Base-by-base conservation (phyloP, 768 basidiomycete genomes). In the Russula earlei region DNA sequence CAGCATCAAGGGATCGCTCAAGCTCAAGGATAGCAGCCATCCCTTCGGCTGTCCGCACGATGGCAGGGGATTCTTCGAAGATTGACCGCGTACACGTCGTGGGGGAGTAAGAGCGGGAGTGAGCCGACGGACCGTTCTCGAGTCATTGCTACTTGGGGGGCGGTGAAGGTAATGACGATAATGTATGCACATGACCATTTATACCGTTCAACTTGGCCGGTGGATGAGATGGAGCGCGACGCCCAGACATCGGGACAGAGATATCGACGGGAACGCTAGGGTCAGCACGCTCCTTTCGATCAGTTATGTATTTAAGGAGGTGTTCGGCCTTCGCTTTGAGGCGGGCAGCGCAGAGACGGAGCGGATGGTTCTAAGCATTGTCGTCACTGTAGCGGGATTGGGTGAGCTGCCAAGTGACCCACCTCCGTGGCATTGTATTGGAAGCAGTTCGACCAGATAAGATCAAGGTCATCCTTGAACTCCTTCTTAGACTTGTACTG, bases 401-500 rank as follows among this genome's bases (percentile, higher is more conserved):
- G 24, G 42, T 33, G 24, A 24, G 34, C 19, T 2, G 17, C 49
- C 31, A 25, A 37, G 43, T n/a, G 15, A 77, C 86, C 58, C 63
- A 91, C 94, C 74, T 92, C 87, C 11, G 84, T 79, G 17, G 89
- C 85, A 69, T 99, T 99, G 69, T 98, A 98, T 5, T 79, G 83
- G 60, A 86, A 80, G 70, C 95, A 97, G 62, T 98, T 99, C 44
- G 83, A 82, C 96, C 96, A 99, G 62, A 99, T 97, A 59, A 97
- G 80, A 62, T 95, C 90, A 41, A 99, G 74, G 71, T 99, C 96
- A 56, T 89, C 85, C 60, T 86, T 85, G 71, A 99, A 98, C 64
- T 94, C 89, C 61, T 82, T 77, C 72, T 98, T 98, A 29, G 84
- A 90, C 71, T 94, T 93, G 79, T 96, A 97, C 46, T 82, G 78